Evolutionary conservation across 345 rosid species (phyloP).

Genomic region (Eucalyptus rudis): DNA sequence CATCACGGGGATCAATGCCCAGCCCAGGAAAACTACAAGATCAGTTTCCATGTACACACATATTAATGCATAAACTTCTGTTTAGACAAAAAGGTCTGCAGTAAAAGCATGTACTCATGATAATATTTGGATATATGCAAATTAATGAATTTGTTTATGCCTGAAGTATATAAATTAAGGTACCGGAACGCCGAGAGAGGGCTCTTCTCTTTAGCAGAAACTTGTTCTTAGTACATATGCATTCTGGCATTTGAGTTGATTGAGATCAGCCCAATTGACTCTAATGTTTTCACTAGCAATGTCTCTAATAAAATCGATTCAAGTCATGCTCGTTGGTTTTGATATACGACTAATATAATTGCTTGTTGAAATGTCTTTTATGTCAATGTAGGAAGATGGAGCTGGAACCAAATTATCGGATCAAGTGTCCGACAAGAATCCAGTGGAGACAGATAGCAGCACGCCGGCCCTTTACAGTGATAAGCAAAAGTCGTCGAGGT

Average conservation of each 20-base stretch:
- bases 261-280: neutral
- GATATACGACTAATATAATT: neutral
- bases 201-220: neutral
- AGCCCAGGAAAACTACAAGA: neutral
- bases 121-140: neutral
- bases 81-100: neutral
- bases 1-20: neutral
- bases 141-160: neutral
- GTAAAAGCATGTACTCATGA: neutral
- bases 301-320: neutral
- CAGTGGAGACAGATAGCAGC: conserved; percentile 68
- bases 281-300: neutral
- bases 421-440: conserved; percentile 36
- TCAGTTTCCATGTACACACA: neutral
- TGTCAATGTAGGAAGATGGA: conserved; percentile 43
- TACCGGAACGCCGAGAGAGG: neutral
- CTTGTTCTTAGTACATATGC: neutral
- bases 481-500: conserved; percentile 13
- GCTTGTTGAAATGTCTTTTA: neutral
- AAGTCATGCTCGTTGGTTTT: neutral
- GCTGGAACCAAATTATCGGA: conserved; percentile 28
- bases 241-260: neutral
- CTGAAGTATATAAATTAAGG: neutral
- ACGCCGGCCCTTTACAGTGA: conserved; percentile 68
- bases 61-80: neutral